phyloP scores from a whole-genome alignment of 208 protist species.

The Leishmania turanica region DNA sequence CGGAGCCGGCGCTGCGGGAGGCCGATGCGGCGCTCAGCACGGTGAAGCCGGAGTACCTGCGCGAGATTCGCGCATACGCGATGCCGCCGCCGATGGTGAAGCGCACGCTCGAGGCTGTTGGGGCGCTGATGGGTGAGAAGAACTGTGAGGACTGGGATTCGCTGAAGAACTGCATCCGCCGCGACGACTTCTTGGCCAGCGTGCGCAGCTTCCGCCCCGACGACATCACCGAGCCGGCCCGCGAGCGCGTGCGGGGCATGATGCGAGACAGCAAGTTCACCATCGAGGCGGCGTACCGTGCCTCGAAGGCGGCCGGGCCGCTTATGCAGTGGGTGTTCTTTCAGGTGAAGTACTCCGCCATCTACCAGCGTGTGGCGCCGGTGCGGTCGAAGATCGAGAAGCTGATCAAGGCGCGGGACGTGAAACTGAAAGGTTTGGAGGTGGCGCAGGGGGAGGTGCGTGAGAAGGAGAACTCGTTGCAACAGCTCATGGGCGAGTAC shows the following conservation, averaged over 20 bases:
- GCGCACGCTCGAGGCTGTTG: slow-evolving; percentile 93
- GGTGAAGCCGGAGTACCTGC: slow-evolving; percentile 96
- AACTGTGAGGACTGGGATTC: slow-evolving; percentile 93
- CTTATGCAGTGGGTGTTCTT: slow-evolving; percentile 97
- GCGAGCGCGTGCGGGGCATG: slow-evolving; percentile 73
- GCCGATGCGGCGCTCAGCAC: slow-evolving; percentile 96
- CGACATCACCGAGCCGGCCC: slow-evolving; percentile 65
- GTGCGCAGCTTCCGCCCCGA: slow-evolving; percentile 97
- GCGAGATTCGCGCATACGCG: slow-evolving; percentile 97
- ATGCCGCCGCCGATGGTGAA: slow-evolving; percentile 96
- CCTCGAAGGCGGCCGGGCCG: slow-evolving; percentile 97
- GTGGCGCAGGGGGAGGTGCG: slow-evolving; percentile 81
- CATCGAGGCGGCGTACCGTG: slow-evolving; percentile 93
- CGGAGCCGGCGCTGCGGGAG: slow-evolving; percentile 93
- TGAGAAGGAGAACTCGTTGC: slow-evolving; percentile 87
- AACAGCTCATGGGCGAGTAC: slow-evolving; percentile 94
- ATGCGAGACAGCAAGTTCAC: slow-evolving; percentile 93
- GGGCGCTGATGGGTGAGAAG: slow-evolving; percentile 83
- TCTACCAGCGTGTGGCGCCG: slow-evolving; percentile 93
- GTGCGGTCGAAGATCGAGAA: slow-evolving; percentile 92
- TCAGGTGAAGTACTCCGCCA: slow-evolving; percentile 95
- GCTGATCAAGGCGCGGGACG: slow-evolving; percentile 80
- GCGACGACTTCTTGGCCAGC: slow-evolving; percentile 94
- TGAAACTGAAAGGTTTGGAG: slow-evolving; percentile 58
- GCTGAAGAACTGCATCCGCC: slow-evolving; percentile 92